Base-by-base conservation (phyloP, 2,329 filamentous ascomycete genomes). In the Ramularia endophylla region DNA sequence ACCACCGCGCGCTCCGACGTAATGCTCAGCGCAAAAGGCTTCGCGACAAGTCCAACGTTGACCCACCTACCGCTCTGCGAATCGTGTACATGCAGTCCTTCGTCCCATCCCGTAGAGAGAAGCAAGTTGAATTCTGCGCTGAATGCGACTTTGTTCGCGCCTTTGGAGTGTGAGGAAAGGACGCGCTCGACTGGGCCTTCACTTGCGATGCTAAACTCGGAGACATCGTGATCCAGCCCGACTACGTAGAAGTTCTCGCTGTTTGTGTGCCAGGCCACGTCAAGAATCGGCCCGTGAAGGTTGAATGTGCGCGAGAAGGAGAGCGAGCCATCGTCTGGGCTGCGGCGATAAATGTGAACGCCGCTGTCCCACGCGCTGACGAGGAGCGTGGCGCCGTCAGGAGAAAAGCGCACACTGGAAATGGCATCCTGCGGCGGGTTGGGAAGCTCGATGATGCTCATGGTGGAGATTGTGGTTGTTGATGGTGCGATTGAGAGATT, bases 281-380 rank as follows among this genome's bases (percentile, higher is more conserved):
- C 88, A 44, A 98, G 72, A 7, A 98, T 84, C 0, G 92, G 88
- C 6, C 87, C 81, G 78, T 63, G 92, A 84, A 63, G 82, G 49
- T 75, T 59, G 22, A 60, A 73, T 16, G 62, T 63, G 37, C 36
- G 43, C 18, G 37, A 40, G 28, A 49, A 33, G 20, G 39, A 35
- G 45, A 52, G 52, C 74, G 75, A 44, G 83, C 76, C 60, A 17
- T 48, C 43, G 18, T 30, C 35, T 11, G 22, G 22, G 33, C 27
- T 16, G 29, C 46, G 44, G 5, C 37, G 36, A 72, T 97, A 97
- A 38, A 90, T 74, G 66, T 95, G 94, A 41, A 94, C 80, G 62
- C 87, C 80, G 65, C 82, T 87, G 67, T 97, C 90, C 92, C 92
- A 98, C 41, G 88, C 95, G 8, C 89, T 84, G 55, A 90, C 89